Evolutionary conservation across 768 basidiomycete genomes (phyloP), one percentile per base, ranked within the genome.

Genomic region (Lanmaoa pseudosensibilis): DNA sequence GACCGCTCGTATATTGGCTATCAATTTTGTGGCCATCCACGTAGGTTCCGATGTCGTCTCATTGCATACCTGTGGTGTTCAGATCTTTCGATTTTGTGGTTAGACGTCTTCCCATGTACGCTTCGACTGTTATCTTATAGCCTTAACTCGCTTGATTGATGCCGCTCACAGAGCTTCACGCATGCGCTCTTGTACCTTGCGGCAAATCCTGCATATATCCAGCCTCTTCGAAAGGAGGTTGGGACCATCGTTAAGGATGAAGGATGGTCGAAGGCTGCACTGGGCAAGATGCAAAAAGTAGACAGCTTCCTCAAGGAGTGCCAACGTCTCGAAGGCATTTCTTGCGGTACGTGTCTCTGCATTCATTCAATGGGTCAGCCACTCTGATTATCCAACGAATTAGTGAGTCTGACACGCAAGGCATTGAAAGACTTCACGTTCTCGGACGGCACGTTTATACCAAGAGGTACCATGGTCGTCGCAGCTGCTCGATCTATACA

Each of bases 381-480:
- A 43, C 7, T 39, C 54, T 58, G 38, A 46, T 32, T 10, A 32
- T 32, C 18, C 3, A 15, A 46, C 57, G 25, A 25, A 25, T 25
- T 25, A 25, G 25, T 5, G 5, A 25, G 25, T 53, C 47, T 78
- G 58, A 48, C 53, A 12, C 74, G 78, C 38, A 70, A 63, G 52
- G 73, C 72, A 1, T 32, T 70, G 30, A 70, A 66, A 40, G 66
- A 73, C 38, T 60, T 69, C 57, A 73, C 69, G 2, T 70, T 78
- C 57, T 73, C 71, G 0, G 74, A 77, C 39, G 77, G 76, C 3
- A 75, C 75, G 1, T 57, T 70, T 30, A 52, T 76, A 38, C 77
- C 75, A 0, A 62, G 67, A 21, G 77, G 73, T 18, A 66, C 68
- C 9, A 50, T 54, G n/a, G 16, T 77, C 5, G 46, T 63, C 1